These are phyloP conservation scores for Castanopsis chinensis DNA, from an alignment of 306 rosid species.

Conservation along the genomic window DNA sequence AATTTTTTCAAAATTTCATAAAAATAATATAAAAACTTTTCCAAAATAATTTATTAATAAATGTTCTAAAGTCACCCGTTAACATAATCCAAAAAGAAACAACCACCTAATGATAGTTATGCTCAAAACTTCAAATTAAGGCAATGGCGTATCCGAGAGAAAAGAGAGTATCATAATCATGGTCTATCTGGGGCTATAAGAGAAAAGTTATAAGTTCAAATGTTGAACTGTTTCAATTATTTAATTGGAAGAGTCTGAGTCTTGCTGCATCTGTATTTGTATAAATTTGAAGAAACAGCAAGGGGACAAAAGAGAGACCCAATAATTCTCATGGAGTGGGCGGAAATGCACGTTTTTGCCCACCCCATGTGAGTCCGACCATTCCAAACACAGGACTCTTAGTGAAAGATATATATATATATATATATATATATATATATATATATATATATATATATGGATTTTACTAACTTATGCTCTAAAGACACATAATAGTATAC, in stretches of 20 bases:
- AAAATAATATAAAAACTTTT: too few species aligned
- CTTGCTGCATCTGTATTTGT: not conserved
- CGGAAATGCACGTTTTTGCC: slow-evolving; percentile 13
- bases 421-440: too few species aligned
- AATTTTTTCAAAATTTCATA: too few species aligned
- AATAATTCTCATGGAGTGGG: slow-evolving; percentile 24
- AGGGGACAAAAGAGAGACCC: slow-evolving; percentile 18
- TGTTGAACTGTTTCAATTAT: slow-evolving; percentile 7
- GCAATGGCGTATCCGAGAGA: not conserved
- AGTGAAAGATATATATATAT: too few species aligned
- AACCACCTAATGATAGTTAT: not conserved
- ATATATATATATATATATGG: too few species aligned
- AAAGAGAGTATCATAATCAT: not conserved
- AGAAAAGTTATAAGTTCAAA: not conserved
- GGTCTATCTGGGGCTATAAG: not conserved
- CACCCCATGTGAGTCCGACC: slow-evolving; percentile 44
- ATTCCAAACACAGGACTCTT: slow-evolving; percentile 10
- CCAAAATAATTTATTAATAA: too few species aligned
- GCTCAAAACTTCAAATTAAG: not conserved
- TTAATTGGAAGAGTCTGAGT: not conserved
- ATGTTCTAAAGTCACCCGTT: accelerated
- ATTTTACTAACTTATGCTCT: too few species aligned
- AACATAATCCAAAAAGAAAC: not conserved
- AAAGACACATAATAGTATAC: too few species aligned
- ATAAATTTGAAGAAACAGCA: not conserved